These are phyloP conservation scores for Linnemannia exigua DNA, from an alignment of 192 early-diverging fungal species.

Conservation along the genomic window DNA sequence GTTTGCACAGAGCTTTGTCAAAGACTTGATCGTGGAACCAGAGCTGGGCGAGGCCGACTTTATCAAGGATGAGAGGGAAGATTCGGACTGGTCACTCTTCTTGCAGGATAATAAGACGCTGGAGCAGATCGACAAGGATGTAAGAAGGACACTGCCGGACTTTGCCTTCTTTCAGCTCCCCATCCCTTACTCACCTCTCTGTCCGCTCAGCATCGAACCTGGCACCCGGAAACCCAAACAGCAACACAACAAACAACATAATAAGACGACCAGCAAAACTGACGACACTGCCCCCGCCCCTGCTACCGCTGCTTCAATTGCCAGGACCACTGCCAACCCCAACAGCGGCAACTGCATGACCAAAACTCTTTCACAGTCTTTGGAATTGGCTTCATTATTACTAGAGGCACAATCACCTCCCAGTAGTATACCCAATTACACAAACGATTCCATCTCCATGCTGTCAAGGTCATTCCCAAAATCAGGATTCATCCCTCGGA, in stretches of 20 bases:
- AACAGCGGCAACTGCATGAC: background rate
- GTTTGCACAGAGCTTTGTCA: slow-evolving; percentile 65
- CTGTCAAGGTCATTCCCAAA: slow-evolving; percentile 7
- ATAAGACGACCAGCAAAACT: background rate
- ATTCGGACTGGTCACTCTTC: slow-evolving; percentile 74
- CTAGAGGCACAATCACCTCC: background rate
- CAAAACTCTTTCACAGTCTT: background rate
- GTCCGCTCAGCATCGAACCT: slow-evolving; percentile 61
- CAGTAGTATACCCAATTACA: background rate
- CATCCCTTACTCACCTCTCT: slow-evolving; percentile 67
- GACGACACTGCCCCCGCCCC: background rate
- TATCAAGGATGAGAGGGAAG: slow-evolving; percentile 56
- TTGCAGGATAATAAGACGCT: slow-evolving; percentile 71
- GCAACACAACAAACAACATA: background rate
- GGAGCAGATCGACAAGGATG: slow-evolving; percentile 85
- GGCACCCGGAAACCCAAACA: slow-evolving; percentile 42
- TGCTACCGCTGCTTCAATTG: background rate
- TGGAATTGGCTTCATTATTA: background rate
- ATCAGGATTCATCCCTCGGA: background rate
- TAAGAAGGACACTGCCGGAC: slow-evolving; percentile 80
- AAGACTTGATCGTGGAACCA: slow-evolving; percentile 74
- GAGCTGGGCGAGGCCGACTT: slow-evolving; percentile 50
- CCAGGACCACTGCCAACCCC: background rate
- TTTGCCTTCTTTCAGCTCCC: slow-evolving; percentile 81
- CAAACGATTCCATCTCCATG: background rate